These are phyloP conservation scores for Calycina herbarum DNA, from an alignment of 2,329 filamentous ascomycete species.

Conservation along the genomic window DNA sequence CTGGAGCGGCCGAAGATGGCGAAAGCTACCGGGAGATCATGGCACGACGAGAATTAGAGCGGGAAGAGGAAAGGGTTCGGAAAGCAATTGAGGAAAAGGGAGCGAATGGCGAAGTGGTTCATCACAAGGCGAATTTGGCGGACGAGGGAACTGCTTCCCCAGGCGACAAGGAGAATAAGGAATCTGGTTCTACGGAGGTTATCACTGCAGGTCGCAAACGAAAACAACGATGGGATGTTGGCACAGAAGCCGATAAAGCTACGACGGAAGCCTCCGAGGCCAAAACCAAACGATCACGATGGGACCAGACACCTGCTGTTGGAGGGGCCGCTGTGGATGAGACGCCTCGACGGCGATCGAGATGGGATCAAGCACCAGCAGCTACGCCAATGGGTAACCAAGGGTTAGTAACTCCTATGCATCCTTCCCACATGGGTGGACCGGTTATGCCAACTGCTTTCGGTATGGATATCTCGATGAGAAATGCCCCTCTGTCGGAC, in stretches of 20 bases:
- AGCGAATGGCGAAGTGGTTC: slow-evolving; percentile 56
- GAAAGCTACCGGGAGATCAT: slow-evolving; percentile 88
- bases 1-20: slow-evolving; percentile 67
- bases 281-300: slow-evolving; percentile 71
- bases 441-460: slow-evolving; percentile 62
- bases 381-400: slow-evolving; percentile 73
- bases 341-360: slow-evolving; percentile 71
- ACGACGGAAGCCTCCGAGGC: slow-evolving; percentile 51
- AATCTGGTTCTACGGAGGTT: slow-evolving; percentile 66
- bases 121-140: slow-evolving; percentile 70
- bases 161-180: slow-evolving; percentile 69
- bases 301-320: slow-evolving; percentile 78
- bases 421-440: slow-evolving; percentile 61
- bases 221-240: slow-evolving; percentile 93
- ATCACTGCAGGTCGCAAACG: slow-evolving; percentile 70
- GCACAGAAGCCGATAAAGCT: slow-evolving; percentile 56
- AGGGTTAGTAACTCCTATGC: slow-evolving; percentile 77
- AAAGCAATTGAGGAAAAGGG: slow-evolving; percentile 73
- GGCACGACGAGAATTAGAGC: slow-evolving; percentile 85
- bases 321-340: slow-evolving; percentile 53
- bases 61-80: slow-evolving; percentile 86
- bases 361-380: slow-evolving; percentile 89
- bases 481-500: slow-evolving; percentile 82
- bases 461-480: slow-evolving; percentile 76
- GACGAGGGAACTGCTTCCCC: slow-evolving; percentile 55